Conservation (phyloP, 108 stramenopile genomes). For the Discostella stelligeroides region DNA sequence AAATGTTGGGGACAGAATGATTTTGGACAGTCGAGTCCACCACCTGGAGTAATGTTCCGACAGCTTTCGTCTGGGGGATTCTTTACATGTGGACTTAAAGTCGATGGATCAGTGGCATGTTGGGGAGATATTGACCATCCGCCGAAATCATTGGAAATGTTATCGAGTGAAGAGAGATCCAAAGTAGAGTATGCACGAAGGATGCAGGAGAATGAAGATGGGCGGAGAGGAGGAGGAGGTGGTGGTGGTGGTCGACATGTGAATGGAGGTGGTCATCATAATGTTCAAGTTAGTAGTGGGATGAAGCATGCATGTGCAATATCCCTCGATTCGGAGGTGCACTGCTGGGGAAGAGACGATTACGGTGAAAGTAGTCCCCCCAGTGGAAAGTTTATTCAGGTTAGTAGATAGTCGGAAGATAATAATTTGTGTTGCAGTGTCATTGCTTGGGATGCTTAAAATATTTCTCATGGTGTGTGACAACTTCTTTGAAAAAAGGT, state of each 20-base stretch:
- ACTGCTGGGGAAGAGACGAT: slow-evolving; percentile 45
- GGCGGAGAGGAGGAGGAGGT: no score
- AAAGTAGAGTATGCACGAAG: slow-evolving; percentile 18
- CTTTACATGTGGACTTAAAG: slow-evolving; percentile 34
- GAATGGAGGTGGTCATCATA: slow-evolving; percentile 25
- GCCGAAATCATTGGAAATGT: background rate
- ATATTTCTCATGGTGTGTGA: no score
- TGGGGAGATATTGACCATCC: slow-evolving; percentile 43
- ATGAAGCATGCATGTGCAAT: slow-evolving; percentile 40
- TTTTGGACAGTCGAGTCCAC: slow-evolving; percentile 23
- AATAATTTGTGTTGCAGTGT: no score
- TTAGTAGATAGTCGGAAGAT: no score
- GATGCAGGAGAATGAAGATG: slow-evolving; percentile 11
- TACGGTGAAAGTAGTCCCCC: slow-evolving; percentile 34
- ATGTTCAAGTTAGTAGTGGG: slow-evolving; percentile 43
- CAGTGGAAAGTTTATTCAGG: slow-evolving; percentile 27
- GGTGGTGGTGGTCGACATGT: background rate
- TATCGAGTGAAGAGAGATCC: slow-evolving; percentile 2
- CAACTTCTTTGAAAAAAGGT: background rate
- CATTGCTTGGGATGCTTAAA: no score
- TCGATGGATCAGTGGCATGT: slow-evolving; percentile 22
- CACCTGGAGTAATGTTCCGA: slow-evolving; percentile 34
- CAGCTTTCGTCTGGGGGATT: slow-evolving; percentile 32
- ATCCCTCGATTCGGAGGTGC: slow-evolving; percentile 17
- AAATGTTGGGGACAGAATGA: slow-evolving; percentile 44